Percentiles rank a stretch among this genome's conserved stretches.
phyloP scores from a whole-genome alignment of 176 grass and related monocot species.

The Stipa capillata region DNA sequence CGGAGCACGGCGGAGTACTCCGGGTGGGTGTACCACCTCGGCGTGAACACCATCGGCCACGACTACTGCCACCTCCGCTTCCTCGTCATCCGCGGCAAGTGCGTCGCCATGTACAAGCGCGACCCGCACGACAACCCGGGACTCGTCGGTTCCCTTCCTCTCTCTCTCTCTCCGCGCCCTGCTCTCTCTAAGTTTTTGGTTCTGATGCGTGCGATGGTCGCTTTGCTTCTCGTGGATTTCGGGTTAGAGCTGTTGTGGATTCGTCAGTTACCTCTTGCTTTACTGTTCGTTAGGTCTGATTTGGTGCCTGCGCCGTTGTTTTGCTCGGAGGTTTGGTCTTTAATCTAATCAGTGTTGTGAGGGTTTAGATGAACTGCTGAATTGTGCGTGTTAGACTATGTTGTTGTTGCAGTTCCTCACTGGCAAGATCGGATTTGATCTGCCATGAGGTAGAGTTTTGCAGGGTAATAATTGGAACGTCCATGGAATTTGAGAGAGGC shows the following conservation, averaged over 20 bases:
- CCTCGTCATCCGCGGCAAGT: constrained; percentile 62
- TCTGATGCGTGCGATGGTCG: neutral
- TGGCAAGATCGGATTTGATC: neutral
- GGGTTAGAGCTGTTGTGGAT: neutral
- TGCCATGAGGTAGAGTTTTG: neutral
- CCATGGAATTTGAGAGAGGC: no score
- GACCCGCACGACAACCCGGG: constrained; percentile 47
- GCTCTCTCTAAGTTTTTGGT: neutral
- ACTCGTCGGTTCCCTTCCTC: constrained; percentile 36
- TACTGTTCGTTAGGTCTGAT: neutral
- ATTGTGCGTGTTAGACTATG: neutral
- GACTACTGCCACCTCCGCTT: constrained; percentile 93
- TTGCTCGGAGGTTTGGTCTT: neutral
- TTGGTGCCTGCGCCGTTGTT: neutral
- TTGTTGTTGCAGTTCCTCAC: neutral
- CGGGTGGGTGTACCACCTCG: constrained; percentile 91
- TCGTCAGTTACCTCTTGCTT: neutral
- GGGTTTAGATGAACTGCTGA: neutral
- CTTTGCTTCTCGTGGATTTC: neutral
- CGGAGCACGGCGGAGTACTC: constrained; percentile 38
- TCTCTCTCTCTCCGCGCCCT: neutral
- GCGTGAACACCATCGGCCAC: constrained; percentile 77
- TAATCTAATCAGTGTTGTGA: neutral
- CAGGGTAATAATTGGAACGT: neutral
- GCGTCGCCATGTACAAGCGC: constrained; percentile 89